These are phyloP conservation scores for Sonneratia caseolaris DNA, from an alignment of 345 rosid species.

Conservation along the genomic window DNA sequence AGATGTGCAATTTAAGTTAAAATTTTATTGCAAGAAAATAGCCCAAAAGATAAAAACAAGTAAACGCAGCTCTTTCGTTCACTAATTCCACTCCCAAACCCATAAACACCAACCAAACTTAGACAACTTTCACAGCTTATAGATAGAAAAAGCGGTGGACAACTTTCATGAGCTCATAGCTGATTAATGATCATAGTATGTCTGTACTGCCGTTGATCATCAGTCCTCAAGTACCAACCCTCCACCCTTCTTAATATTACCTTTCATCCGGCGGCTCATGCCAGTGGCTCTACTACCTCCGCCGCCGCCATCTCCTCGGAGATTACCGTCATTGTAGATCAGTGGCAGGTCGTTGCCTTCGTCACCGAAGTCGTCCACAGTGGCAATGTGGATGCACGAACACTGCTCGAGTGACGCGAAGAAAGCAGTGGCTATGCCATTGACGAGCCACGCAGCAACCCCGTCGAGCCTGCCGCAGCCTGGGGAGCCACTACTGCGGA, in stretches of 20 bases:
- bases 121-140: background rate
- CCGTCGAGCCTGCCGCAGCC: slow-evolving; percentile 17
- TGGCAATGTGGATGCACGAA: slow-evolving; percentile 18
- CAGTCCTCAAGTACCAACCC: slow-evolving; percentile 10
- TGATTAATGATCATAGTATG: background rate
- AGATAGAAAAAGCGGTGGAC: background rate
- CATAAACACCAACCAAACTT: slow-evolving; percentile 8
- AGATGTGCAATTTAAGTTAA: background rate
- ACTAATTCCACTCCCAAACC: background rate
- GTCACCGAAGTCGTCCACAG: slow-evolving; percentile 13
- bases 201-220: background rate
- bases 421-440: slow-evolving; percentile 13
- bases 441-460: slow-evolving; percentile 15
- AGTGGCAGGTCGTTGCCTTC: slow-evolving; percentile 17
- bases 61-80: slow-evolving; percentile 6
- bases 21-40: background rate
- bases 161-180: background rate
- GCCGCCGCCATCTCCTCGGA: slow-evolving; percentile 1
- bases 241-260: slow-evolving; percentile 6
- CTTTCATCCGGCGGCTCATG: slow-evolving; percentile 4
- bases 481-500: slow-evolving; percentile 7
- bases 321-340: slow-evolving; percentile 11
- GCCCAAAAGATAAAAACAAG: background rate
- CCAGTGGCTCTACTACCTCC: background rate
- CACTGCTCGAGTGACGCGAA: slow-evolving; percentile 16